phyloP scores from a whole-genome alignment of 371 early-diverging fungal species.

The Rhizoclosmatium hyalinum region DNA sequence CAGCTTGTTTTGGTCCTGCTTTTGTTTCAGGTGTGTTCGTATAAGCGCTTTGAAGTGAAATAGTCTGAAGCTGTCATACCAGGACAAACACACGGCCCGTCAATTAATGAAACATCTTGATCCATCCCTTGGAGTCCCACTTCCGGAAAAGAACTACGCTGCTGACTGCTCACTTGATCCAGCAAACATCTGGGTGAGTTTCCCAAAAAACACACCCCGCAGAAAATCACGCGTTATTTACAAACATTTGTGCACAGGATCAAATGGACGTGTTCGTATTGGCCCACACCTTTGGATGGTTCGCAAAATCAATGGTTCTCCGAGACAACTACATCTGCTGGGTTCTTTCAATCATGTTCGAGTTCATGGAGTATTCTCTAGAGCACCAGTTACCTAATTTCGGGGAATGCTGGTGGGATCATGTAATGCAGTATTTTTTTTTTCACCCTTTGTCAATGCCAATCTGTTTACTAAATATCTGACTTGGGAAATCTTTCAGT shows the following conservation, averaged over 20 bases:
- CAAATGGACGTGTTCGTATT: constrained; percentile 94
- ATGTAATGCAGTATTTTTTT: constrained; percentile 66
- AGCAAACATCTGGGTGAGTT: constrained; percentile 73
- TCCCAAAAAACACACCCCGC: background rate
- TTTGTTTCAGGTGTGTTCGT: constrained; percentile 79
- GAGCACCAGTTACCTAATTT: constrained; percentile 96
- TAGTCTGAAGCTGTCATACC: background rate
- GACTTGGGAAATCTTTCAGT: constrained; percentile 54
- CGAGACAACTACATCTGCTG: constrained; percentile 95
- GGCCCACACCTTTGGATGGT: constrained; percentile 96
- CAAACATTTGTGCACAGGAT: constrained; percentile 48
- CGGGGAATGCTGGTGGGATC: constrained; percentile 99
- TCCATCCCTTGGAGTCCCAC: constrained; percentile 75
- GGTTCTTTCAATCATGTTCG: constrained; percentile 93
- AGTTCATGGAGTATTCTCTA: constrained; percentile 93
- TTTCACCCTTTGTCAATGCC: too few relatives aligned
- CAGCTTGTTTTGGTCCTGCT: constrained; percentile 86
- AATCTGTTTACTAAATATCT: background rate
- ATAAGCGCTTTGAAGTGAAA: background rate
- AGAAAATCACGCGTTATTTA: background rate
- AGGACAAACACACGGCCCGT: constrained; percentile 87
- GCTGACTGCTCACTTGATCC: constrained; percentile 82
- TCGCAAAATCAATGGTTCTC: constrained; percentile 88
- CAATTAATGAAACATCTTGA: constrained; percentile 80
- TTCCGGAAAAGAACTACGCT: constrained; percentile 94